Base-by-base conservation (phyloP, 202 grass and related monocot species). In the Carex sylvatica region DNA sequence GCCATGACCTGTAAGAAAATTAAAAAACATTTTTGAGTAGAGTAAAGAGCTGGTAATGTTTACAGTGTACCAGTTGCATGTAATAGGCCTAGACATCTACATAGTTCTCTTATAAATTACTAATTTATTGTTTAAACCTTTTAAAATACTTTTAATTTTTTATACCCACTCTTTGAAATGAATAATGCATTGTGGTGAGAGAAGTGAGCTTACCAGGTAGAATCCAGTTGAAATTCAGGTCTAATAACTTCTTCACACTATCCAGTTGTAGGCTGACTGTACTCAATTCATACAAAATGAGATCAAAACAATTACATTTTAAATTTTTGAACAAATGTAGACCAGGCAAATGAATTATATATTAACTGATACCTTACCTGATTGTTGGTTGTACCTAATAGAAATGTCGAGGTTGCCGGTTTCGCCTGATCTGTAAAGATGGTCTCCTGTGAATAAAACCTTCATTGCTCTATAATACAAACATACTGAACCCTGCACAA, bases 401-500 rank as follows among this genome's bases (percentile, higher is more conserved):
- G 28, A 80, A 76, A 95, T 82, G 36, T 73, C 28, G 38, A 98
- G 54, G 4, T 90, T 69, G 14, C 89, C 90, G 20, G 92, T 88
- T 74, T 91, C 79, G 84, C 89, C 79, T 15, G 89, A 94, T 84
- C 87, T 93, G 13, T 61, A 84, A 12, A 94, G 88, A 78, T 94
- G 92, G 33, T 98, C 95, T 18, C 95, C 92, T 18, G 92, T 90
- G 71, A 95, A 95, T 55, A 95, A 53, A 5, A 82, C 84, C 83
- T 93, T 90, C 30, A 89, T 31, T 11, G 82, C 86, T 84, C 87
- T 91, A 78, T 89, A 91, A 81, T 86, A 86, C 84, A 98, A 88
- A 86, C 95, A 98, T 71, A 95, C 95, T 9, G 92, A 98, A 51
- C 95, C 95, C 92, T 98, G 86, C 56, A 49, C 40, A 85, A 70